Percentiles rank a stretch among this genome's conserved stretches.
These are phyloP conservation scores for Stephania japonica DNA, from an alignment of 164 flowering plant genomes.

Conservation along the genomic window DNA sequence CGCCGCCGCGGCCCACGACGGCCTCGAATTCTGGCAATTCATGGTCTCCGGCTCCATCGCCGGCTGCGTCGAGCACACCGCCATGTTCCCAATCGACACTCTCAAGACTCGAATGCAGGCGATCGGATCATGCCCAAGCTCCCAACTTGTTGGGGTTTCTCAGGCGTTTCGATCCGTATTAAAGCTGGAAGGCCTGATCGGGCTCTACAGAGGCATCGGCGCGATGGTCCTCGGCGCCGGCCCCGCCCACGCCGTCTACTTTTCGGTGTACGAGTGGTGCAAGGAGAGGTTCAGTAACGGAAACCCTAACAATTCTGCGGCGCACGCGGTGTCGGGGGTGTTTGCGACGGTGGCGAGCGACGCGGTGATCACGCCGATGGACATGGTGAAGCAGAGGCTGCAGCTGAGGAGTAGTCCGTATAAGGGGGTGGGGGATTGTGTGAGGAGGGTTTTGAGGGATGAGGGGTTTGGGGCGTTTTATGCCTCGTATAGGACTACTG, in stretches of 20 bases:
- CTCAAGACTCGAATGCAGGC: conserved; percentile 51
- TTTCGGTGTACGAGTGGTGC: conserved; percentile 53
- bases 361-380: conserved; percentile 71
- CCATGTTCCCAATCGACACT: conserved; percentile 59
- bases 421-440: conserved; percentile 46
- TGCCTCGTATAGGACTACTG: conserved; percentile 63
- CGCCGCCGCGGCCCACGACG: conserved; percentile 33
- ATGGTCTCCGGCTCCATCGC: conserved; percentile 60
- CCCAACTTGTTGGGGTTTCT: conserved; percentile 21
- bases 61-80: conserved; percentile 48
- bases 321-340: conserved; percentile 58
- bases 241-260: conserved; percentile 73
- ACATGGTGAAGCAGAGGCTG: conserved; percentile 69
- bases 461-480: conserved; percentile 60
- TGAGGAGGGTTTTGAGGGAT: conserved; percentile 38
- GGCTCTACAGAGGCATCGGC: conserved; percentile 55
- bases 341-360: conserved; percentile 60
- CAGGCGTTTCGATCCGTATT: conserved; percentile 37
- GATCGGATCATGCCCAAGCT: conserved; percentile 18
- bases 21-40: conserved; percentile 50
- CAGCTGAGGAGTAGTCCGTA: conserved; percentile 55
- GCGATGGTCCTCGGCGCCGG: conserved; percentile 77
- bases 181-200: conserved; percentile 38
- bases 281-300: conserved; percentile 35
- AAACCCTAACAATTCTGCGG: conserved; percentile 28